Evolutionary conservation across 306 rosid species (phyloP), one percentile per base, ranked within the genome.

Genomic region (Vigna mungo): DNA sequence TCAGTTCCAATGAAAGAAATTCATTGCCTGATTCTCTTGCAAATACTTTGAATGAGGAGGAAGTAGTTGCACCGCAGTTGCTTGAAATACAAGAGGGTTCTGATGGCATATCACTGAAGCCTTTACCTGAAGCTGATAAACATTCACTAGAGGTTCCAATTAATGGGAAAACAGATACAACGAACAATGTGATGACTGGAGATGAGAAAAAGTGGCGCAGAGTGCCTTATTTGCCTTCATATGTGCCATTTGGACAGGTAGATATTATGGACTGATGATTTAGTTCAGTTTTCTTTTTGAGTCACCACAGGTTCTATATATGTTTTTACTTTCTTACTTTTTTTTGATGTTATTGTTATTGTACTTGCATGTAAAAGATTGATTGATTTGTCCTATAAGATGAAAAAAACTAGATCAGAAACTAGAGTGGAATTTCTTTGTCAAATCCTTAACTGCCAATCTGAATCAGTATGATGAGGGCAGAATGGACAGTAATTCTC

Each of bases 181-280:
- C 85, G 81, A 80, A 48, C 59, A 55, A 80, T 75, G 60, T 61
- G 3, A 60, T 78, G 55, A 80, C 58, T 67, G 93, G 80, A 79
- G 91, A 86, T 83, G 86, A 78, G 44, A 67, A 85, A 80, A 80
- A 80, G 48, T 95, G 98, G 98, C 88, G 84, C 17, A 86, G 84
- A 81, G 93, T 90, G 72, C 97, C 98, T 43, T 95, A 88, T 70
- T 88, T 95, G 80, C 98, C 98, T 84, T 95, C 97, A 32, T 95
- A 95, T 73, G 95, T 95, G 44, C 98, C 98, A 82, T 95, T 95
- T 49, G 98, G 97, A 56, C 89, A 95, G 97, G 98, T 92, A 83
- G 54, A 63, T 80, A 34, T 8, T 72, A 32, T 59, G 27, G 46
- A 69, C 48, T 52, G 71, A 60, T 30, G 64, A 25, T 78, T 52